A percentile compares a stretch with the other conserved stretches of the same genome.
Evolutionary conservation across 176 grass and related monocot species (phyloP).

Genomic region (Puccinellia tenuiflora): DNA sequence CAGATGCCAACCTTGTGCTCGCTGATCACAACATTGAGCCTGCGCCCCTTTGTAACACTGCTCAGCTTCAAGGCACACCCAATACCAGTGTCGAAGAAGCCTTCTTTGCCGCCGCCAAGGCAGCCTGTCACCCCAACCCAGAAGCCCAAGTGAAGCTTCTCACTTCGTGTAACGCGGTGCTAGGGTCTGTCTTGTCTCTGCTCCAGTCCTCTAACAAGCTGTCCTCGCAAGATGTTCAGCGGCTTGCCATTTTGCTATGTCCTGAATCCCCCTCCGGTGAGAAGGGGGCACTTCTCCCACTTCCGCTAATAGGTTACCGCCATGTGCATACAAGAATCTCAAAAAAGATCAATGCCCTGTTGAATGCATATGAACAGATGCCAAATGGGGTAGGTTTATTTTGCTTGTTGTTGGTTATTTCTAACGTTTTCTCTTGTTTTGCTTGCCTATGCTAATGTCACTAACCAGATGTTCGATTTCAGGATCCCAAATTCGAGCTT

Average conservation of each 20-base stretch:
- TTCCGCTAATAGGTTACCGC: background rate
- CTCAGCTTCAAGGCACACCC: background rate
- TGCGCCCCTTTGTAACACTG: background rate
- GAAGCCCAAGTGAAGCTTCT: background rate
- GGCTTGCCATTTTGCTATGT: background rate
- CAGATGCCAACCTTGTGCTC: background rate
- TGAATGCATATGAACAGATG: background rate
- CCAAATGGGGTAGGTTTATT: background rate
- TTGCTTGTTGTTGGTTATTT: background rate
- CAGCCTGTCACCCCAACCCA: background rate
- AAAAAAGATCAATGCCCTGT: background rate
- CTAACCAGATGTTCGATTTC: background rate
- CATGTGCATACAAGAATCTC: background rate
- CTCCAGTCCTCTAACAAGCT: background rate
- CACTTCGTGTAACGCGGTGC: background rate
- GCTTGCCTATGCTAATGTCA: background rate
- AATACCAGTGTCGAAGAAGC: background rate
- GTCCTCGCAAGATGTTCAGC: background rate
- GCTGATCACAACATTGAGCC: background rate
- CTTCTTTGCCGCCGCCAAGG: background rate
- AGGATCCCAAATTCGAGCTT: constrained; percentile 7
- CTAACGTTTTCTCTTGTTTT: background rate
- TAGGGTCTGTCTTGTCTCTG: background rate
- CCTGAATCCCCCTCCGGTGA: background rate
- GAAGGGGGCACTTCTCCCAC: too few relatives aligned